Evolutionary conservation across 257 asterid species (phyloP), one percentile per base, ranked within the genome.

Genomic region (Solanum sparsipilum): DNA sequence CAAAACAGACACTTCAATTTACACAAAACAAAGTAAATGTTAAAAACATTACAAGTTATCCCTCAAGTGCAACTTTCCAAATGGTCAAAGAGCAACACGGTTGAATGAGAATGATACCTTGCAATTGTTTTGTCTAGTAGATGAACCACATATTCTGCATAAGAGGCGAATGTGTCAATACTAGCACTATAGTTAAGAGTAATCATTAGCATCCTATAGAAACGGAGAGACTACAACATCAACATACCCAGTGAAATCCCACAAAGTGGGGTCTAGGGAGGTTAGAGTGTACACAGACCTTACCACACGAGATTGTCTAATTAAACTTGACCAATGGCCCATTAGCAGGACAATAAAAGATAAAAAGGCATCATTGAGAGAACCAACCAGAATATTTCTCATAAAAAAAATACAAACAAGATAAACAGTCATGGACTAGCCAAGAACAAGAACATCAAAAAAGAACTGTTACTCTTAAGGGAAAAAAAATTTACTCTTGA

Each of bases 91-190:
- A 38, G 44, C 0, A 36, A 73, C 6, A 85, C 20, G 20, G 36
- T 36, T 71, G 31, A 87, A 72, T 27, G 67, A 85, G 52, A 85
- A 84, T 34, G 65, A 41, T 94, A 96, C 98, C 98, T 94, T 78
- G 98, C 98, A 86, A 96, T 90, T 82, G 95, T 87, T 88, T 95
- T 96, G 93, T 96, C 99, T 71, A 96, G 95, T 75, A 94, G 13
- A 91, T 95, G 93, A 90, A 93, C 93, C 92, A 94, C 97, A 79
- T 88, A 94, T 91, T 91, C 98, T 96, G 99, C 94, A 92, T 72
- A 89, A 76, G 41, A 83, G 36, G 75, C 79, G 74, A 38, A 90
- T 15, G 74, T 58, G 13, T 44, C 27, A 44, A 27, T 79, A 79
- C 25, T 79, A 25, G 13, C 48, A 41, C 13, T 1, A 41, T 41